Base-by-base conservation (phyloP, 805 yeast genomes). In the Komagataella populi region DNA sequence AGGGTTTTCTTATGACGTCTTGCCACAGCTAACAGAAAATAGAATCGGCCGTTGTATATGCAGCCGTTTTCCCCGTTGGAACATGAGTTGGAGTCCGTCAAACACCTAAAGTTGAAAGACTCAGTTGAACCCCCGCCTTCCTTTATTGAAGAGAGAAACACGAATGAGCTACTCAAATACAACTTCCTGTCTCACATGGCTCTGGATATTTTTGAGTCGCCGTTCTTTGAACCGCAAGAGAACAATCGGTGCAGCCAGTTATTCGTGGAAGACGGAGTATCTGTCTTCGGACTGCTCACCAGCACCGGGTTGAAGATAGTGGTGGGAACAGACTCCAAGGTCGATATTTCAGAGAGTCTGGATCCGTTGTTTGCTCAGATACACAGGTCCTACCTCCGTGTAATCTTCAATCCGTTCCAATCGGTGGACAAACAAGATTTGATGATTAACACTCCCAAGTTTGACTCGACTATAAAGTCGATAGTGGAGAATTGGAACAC, bases 121-220 rank as follows among this genome's bases (percentile, higher is more conserved):
- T 14, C 45, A 30, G 24, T 22, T 45, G 23, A 24, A 43, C 17
- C 16, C 39, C 17, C 46, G 47, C 43, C 49, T 22, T 53, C 60
- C n/a, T 59, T 61, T 46, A 50, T 61, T 3, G 62, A 59, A 46
- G 65, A 61, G 39, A 55, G 55, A 45, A 60, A 64, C 44, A 70
- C 73, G 47, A 73, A 78, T 56, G 70, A 70, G 53, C 65, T 77
- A 51, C 65, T 83, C 30, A 80, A 82, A 57, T 82, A 80, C 66
- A 81, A 84, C 59, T 83, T 83, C 57, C 67, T 84, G 30, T 76
- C 87, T n/a, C 87, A 84, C 60, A 83, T 84, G 84, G 80, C 88
- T 4, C 66, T 84, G 22, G 90, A 84, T 62, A 74, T 82, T 18
- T 81, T 84, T 59, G 71, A 80, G 39, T 77, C 84, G 2, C 71